Conservation (phyloP, 2,329 filamentous ascomycete genomes). For the Monilinia fructigena region DNA sequence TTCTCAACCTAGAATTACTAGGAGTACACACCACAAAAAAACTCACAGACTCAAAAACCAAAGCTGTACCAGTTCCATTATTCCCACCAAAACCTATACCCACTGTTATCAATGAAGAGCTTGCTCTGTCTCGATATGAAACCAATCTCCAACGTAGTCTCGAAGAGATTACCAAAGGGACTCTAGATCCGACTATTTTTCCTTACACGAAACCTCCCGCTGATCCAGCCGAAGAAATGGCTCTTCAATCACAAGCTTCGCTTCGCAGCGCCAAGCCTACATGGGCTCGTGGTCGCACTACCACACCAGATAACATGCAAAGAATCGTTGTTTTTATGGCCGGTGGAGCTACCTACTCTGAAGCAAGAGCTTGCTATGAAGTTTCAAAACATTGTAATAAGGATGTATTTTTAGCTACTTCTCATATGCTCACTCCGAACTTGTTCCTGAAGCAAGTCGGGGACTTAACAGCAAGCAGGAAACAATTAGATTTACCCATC, state of each 20-base stretch:
- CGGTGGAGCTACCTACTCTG: conserved; percentile 90
- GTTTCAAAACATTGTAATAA: conserved; percentile 68
- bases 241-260: conserved; percentile 64
- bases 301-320: conserved; percentile 77
- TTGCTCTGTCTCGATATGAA: conserved; percentile 82
- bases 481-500: conserved; percentile 74
- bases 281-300: conserved; percentile 82
- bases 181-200: conserved; percentile 64
- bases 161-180: conserved; percentile 67
- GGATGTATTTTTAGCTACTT: conserved; percentile 85
- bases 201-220: conserved; percentile 72
- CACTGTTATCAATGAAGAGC: conserved; percentile 66
- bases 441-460: conserved; percentile 80
- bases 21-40: conserved; percentile 70
- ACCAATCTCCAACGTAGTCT: conserved; percentile 80
- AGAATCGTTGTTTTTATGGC: conserved; percentile 93
- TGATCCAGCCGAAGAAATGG: conserved; percentile 58
- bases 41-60: conserved; percentile 69
- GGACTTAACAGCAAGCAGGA: conserved; percentile 73
- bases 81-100: conserved; percentile 66
- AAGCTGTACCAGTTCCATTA: conserved; percentile 61
- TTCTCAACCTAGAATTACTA: conserved; percentile 77
- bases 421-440: conserved; percentile 86
- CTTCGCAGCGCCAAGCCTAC: conserved; percentile 89
- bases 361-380: conserved; percentile 87